Conservation (phyloP, 1,284 basidiomycete species). For the Pterula multifida region DNA sequence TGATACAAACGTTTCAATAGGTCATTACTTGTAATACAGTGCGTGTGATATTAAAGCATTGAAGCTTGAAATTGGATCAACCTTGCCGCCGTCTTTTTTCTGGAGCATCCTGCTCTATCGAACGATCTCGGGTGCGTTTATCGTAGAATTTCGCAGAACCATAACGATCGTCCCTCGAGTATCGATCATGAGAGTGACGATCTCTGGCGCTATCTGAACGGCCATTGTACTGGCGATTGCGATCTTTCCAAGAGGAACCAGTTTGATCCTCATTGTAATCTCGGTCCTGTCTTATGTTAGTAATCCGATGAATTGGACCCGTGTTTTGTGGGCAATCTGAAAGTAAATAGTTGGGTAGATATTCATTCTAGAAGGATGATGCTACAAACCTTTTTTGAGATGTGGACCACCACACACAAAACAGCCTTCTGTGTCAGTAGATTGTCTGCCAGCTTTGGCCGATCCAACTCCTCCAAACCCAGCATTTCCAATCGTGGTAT, state of each 20-base stretch:
- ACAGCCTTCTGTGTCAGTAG: slow-evolving; percentile 58
- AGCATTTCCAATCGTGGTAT: slow-evolving; percentile 60
- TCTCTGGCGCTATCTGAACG: not conserved
- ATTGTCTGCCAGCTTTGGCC: slow-evolving; percentile 40
- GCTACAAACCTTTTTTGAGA: slow-evolving; percentile 65
- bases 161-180: not conserved
- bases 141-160: not conserved
- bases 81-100: not conserved
- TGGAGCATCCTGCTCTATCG: not conserved
- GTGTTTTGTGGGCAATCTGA: slow-evolving; percentile 66
- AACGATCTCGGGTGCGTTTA: not conserved
- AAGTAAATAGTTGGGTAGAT: not conserved
- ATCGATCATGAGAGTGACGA: not conserved
- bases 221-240: not conserved
- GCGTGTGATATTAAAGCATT: too few species aligned
- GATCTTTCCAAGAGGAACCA: not conserved
- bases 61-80: too few species aligned
- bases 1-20: too few species aligned
- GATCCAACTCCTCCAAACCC: slow-evolving; percentile 42
- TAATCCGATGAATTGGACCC: slow-evolving; percentile 18
- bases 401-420: slow-evolving; percentile 89
- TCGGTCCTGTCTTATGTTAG: not conserved
- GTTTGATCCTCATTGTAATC: not conserved
- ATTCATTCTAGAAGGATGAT: slow-evolving; percentile 7
- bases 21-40: too few species aligned